Evolutionary conservation across 2,329 filamentous ascomycete species (phyloP), one percentile per base, ranked within the genome.

Genomic region (Harringtonia lauricola): DNA sequence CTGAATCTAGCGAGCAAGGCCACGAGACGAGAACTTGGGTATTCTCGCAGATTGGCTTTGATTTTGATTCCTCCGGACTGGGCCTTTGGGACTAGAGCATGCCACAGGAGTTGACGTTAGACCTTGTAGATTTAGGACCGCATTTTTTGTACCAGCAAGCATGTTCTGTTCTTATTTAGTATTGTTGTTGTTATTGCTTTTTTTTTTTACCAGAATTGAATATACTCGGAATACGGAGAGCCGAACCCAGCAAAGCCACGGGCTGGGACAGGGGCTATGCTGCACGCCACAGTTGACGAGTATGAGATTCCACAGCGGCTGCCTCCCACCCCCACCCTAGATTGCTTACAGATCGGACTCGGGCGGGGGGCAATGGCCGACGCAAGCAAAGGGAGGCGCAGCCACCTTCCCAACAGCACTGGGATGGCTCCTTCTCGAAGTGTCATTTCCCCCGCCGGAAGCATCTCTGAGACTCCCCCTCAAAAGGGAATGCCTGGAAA

Each of bases 351-450:
- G 36, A 22, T 26, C n/a, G n/a, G n/a, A n/a, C n/a, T n/a, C n/a
- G n/a, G n/a, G n/a, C n/a, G n/a, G 37, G 37, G 37, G 26, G 24
- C 28, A 19, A 2, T 19, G 3, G 36, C 17, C 24, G 9, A 39
- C 37, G 37, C 37, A 39, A 39, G 29, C 24, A 17, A n/a, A 29
- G 26, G 17, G 37, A 19, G 37, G 37, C 37, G 37, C 37, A 39
- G 37, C 37, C 29, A n/a, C 15, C 24, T 13, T 26, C n/a, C n/a
- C n/a, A n/a, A n/a, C n/a, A n/a, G n/a, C n/a, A n/a, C n/a, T n/a
- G n/a, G n/a, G n/a, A n/a, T n/a, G n/a, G n/a, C n/a, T n/a, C n/a
- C n/a, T n/a, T n/a, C n/a, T n/a, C n/a, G n/a, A n/a, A n/a, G n/a
- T n/a, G n/a, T n/a, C n/a, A n/a, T n/a, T n/a, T n/a, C n/a, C n/a